Base-by-base conservation (phyloP, 225 moss, liverwort and hornwort genomes). In the Marchantia paleacea region DNA sequence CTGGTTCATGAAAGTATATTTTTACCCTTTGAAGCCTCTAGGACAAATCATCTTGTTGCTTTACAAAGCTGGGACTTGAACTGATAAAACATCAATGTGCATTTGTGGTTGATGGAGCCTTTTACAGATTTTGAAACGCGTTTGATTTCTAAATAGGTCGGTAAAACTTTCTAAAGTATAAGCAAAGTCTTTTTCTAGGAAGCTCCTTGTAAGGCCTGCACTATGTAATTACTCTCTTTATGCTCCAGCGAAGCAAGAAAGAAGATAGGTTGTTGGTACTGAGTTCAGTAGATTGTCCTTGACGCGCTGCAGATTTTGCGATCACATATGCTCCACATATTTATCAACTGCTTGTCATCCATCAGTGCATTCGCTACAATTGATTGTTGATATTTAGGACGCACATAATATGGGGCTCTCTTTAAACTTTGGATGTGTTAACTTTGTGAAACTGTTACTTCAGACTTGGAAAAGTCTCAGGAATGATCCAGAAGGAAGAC, bases 381-480 rank as follows among this genome's bases (percentile, higher is more conserved):
- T 39, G 39, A 39, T 39, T 39, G 3, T 39, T 39, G 39, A 39
- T 39, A 2, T 39, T 39, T 39, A 39, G 39, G 2, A 39, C 39
- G 39, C 39, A 39, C 39, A 39, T 39, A 39, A 2, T 39, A 39
- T 39, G 39, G 39, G 39, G 5, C 39, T 39, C 39, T 39, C 39
- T 39, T 39, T 2, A 39, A 39, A 39, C 39, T n/a, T n/a, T n/a
- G n/a, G n/a, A n/a, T n/a, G n/a, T n/a, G n/a, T n/a, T 55, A 1
- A 12, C 16, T 14, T 14, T 14, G 16, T 58, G 13, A 20, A 58
- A 24, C 0, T n/a, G 15, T 72, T 48, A 69, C 24, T 66, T 79
- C 77, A 87, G 90, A 94, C 89, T 70, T 96, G 92, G 94, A 87
- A 87, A 20, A 90, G 87, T 25, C 78, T 92, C 10, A 87, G 94